Evolutionary conservation across 179 eudicot species (phyloP).

Genomic region (Corrigiola litoralis): DNA sequence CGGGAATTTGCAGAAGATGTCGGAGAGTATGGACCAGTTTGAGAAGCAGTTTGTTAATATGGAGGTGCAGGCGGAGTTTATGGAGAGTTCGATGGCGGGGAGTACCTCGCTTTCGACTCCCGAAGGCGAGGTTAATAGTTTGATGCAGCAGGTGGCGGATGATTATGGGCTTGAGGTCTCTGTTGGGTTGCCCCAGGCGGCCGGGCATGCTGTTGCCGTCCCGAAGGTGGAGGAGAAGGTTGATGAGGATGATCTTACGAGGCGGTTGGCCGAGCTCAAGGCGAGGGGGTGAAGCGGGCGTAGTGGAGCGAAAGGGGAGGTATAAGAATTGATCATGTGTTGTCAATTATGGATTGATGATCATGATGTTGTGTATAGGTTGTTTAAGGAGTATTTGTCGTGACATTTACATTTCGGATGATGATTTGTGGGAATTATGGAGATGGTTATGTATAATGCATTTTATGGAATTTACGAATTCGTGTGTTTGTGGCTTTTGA

Average conservation of each 20-base stretch:
- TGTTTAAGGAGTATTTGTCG: no score
- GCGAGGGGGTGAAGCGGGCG: constrained; percentile 32
- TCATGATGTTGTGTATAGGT: neutral
- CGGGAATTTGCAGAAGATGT: constrained; percentile 47
- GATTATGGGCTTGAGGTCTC: constrained; percentile 44
- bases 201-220: constrained; percentile 29
- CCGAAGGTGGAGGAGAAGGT: constrained; percentile 34
- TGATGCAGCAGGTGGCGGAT: constrained; percentile 52
- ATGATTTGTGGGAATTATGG: no score
- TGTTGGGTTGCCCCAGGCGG: constrained; percentile 44
- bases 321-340: neutral
- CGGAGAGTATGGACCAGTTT: constrained; percentile 46
- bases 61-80: constrained; percentile 49
- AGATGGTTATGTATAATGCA: no score
- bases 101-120: constrained; percentile 44
- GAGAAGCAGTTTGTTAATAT: constrained; percentile 51
- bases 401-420: no score
- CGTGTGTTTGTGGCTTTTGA: no score
- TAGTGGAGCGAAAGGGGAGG: constrained; percentile 5
- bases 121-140: constrained; percentile 40
- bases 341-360: neutral
- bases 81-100: constrained; percentile 55
- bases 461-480: no score
- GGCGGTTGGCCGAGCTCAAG: constrained; percentile 46
- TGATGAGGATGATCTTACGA: constrained; percentile 41